Conservation (phyloP, 2,329 filamentous ascomycete genomes). For the Scopulariopsis brevicaulis region DNA sequence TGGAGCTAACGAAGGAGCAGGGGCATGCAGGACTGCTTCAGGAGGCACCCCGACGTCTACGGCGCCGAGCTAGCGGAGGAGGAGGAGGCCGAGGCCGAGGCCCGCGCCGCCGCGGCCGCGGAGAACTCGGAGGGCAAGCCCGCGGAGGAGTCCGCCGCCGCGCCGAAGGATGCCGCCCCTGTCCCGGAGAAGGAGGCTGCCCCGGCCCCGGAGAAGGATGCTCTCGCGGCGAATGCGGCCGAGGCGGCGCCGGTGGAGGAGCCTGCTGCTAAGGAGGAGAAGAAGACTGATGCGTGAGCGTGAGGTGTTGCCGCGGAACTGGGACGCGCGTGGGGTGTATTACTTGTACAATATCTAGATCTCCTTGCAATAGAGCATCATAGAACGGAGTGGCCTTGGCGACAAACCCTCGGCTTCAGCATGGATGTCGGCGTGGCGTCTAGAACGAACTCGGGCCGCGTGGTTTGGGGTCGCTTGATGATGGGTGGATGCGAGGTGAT, state of each 20-base stretch:
- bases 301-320: no score
- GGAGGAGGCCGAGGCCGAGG: conserved; percentile 21
- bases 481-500: no score
- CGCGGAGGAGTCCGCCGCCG: neutral
- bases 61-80: conserved; percentile 79
- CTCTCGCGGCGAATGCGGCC: no score
- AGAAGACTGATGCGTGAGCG: neutral
- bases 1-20: conserved; percentile 33
- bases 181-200: neutral
- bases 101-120: neutral
- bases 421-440: no score
- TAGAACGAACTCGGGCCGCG: no score
- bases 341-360: neutral
- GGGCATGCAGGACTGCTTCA: conserved; percentile 96
- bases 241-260: neutral
- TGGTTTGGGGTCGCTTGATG: no score
- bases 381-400: no score
- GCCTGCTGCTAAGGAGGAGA: neutral
- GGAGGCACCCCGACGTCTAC: conserved; percentile 84
- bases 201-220: neutral
- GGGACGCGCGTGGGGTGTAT: neutral
- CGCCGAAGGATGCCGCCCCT: neutral
- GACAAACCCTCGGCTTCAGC: no score
- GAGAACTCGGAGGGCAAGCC: neutral
- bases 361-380: neutral